phyloP scores from a whole-genome alignment of 352 stramenopile genomes.

The Phytophthora ramorum region DNA sequence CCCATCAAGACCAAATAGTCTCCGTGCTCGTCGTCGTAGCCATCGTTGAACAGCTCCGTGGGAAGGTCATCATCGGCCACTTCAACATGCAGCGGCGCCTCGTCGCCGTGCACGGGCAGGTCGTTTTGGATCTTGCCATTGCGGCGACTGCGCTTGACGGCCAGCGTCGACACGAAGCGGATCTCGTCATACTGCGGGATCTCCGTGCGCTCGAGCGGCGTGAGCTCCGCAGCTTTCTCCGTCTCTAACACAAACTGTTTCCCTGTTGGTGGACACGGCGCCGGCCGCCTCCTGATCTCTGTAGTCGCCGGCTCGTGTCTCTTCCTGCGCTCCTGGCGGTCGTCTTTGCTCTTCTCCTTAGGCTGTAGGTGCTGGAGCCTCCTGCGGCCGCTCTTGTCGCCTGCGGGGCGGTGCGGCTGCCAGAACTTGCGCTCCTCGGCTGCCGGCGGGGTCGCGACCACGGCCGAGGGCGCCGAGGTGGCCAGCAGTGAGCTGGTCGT shows the following conservation, averaged over 20 bases:
- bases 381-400: slow-evolving; percentile 19
- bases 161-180: slow-evolving; percentile 52
- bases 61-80: slow-evolving; percentile 17
- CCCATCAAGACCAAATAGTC: slow-evolving; percentile 96
- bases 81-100: slow-evolving; percentile 6
- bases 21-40: slow-evolving; percentile 96
- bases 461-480: background rate
- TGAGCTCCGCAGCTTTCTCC: slow-evolving; percentile 46
- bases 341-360: slow-evolving; percentile 30
- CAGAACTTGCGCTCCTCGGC: slow-evolving; percentile 35
- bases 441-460: slow-evolving; percentile 1
- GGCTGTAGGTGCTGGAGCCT: slow-evolving; percentile 31
- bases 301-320: slow-evolving; percentile 17
- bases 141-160: slow-evolving; percentile 41
- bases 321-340: slow-evolving; percentile 27
- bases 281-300: slow-evolving; percentile 14
- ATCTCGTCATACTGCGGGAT: slow-evolving; percentile 59
- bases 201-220: slow-evolving; percentile 54
- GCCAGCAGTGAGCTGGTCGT: slow-evolving; percentile 45
- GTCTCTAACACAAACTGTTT: slow-evolving; percentile 40
- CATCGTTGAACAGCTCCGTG: slow-evolving; percentile 85
- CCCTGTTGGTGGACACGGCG: slow-evolving; percentile 23
- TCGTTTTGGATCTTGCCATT: slow-evolving; percentile 42
- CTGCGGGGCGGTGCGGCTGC: slow-evolving; percentile 17
- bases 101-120: slow-evolving; percentile 28